These are phyloP conservation scores for Phalaenopsis hybrid DNA, from an alignment of 116 monocot genomes.

Conservation along the genomic window DNA sequence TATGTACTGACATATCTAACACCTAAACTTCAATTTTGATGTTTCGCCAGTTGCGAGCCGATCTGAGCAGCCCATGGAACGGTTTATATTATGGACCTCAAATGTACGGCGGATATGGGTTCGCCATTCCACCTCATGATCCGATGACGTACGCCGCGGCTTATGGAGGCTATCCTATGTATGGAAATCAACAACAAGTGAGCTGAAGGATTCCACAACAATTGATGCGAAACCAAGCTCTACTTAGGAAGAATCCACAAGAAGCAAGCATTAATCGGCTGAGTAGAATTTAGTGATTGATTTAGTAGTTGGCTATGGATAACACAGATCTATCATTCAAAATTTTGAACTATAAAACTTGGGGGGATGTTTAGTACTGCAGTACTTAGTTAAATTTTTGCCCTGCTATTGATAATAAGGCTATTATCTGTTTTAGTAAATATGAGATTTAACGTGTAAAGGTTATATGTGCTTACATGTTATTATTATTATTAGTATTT, in stretches of 20 bases:
- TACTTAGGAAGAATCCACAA: not conserved
- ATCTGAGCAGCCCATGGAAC: slow-evolving; percentile 51
- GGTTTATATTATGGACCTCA: slow-evolving; percentile 53
- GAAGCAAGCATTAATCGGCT: not conserved
- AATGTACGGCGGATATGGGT: slow-evolving; percentile 47
- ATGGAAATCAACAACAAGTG: slow-evolving; percentile 81
- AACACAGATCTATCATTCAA: not conserved
- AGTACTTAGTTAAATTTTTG: slow-evolving; percentile 1
- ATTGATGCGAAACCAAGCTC: not conserved
- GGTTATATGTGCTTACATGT: too few relatives aligned
- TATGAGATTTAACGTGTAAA: too few relatives aligned
- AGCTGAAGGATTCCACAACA: slow-evolving; percentile 26
- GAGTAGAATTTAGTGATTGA: not conserved
- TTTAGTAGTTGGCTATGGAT: not conserved
- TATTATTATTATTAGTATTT: too few relatives aligned
- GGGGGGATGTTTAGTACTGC: not conserved
- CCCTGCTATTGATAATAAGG: not conserved
- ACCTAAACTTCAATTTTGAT: not conserved
- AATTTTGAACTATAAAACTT: not conserved
- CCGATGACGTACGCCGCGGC: slow-evolving; percentile 66
- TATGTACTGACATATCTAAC: too few relatives aligned
- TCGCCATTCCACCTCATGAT: slow-evolving; percentile 43
- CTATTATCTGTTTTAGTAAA: not conserved
- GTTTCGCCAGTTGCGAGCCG: slow-evolving; percentile 35
- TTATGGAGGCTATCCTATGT: slow-evolving; percentile 62